Evolutionary conservation across 768 basidiomycete species (phyloP), one percentile per base, ranked within the genome.

Genomic region (Calocybe indica): DNA sequence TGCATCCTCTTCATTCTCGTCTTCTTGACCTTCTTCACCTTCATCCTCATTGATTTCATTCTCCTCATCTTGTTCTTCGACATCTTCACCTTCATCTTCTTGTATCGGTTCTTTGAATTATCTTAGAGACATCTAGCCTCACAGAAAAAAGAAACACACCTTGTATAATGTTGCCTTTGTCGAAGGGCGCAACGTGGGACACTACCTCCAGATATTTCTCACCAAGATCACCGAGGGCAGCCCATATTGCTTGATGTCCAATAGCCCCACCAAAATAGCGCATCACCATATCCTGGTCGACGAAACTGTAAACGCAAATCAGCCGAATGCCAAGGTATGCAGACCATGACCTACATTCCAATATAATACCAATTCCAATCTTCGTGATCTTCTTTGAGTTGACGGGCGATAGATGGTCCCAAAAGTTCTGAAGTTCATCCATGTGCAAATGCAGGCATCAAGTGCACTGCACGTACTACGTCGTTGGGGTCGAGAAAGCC

Each of bases 401-500:
- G 38, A 1, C 43, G 43, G 14, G 52, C 46, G 8, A 66, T 43
- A 11, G 53, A 53, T 5, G 52, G 50, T 0, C 30, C 45, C 1
- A 59, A 35, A 12, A 38, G 35, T 5, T 40, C 45, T 0, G 58
- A 50, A 1, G 61, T 62, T 5, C 37, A 6, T 0, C 52, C 52
- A 32, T 45, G 29, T 1, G 38, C 7, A 43, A 70, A 75, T 0
- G 52, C 65, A 0, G 71, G 74, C 5, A 74, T 65, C 0, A 75
- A 43, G 48, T 76, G 71, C 0, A 49, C 54, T 0, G 54, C 64
- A 0, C 65, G 53, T 9, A 75, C 51, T 6, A 75, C 59, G 0
- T 58, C 45, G 1, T 47, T 48, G 0, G 75, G 76, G 50, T 74
- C 58, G 0, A 76, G 10, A 37, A 76, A 76, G 0, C 73, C 64